Conservation (phyloP, 768 basidiomycete genomes). For the Tricholomella constricta region DNA sequence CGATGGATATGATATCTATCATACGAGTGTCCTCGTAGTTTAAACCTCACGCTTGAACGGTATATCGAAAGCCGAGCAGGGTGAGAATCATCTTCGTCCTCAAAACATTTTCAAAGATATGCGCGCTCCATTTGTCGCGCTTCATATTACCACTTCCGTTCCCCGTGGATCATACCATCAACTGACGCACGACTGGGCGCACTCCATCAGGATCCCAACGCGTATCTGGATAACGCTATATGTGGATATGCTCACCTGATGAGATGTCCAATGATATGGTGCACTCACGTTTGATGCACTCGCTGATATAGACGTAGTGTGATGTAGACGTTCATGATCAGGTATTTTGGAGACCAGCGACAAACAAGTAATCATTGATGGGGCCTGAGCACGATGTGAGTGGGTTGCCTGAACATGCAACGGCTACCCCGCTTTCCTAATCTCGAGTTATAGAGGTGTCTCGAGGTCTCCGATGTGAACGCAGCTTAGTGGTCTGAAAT, state of each 20-base stretch:
- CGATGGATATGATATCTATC: too few species aligned
- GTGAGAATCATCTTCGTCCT: background rate
- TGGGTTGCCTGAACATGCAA: background rate
- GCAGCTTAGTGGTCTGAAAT: background rate
- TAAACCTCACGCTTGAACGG: too few species aligned
- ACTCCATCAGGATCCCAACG: background rate
- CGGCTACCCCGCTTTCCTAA: background rate
- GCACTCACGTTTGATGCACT: background rate
- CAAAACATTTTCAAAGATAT: too few species aligned
- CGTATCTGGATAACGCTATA: background rate
- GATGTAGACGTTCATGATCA: constrained; percentile 3
- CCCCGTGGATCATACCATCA: constrained; percentile 8
- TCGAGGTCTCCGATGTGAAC: background rate
- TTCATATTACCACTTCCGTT: constrained; percentile 1
- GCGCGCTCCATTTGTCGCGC: too few species aligned
- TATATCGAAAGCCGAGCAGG: background rate
- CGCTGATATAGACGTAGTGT: constrained; percentile 1
- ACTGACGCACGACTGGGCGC: background rate
- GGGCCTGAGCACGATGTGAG: constrained; percentile 3
- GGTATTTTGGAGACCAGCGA: background rate
- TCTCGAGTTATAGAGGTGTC: background rate
- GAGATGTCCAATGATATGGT: background rate
- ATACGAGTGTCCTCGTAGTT: too few species aligned
- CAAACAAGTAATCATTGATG: background rate
- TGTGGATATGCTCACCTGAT: constrained; percentile 5